phyloP scores from a whole-genome alignment of 2,329 filamentous ascomycete species.

The Furcasterigmium sp. region DNA sequence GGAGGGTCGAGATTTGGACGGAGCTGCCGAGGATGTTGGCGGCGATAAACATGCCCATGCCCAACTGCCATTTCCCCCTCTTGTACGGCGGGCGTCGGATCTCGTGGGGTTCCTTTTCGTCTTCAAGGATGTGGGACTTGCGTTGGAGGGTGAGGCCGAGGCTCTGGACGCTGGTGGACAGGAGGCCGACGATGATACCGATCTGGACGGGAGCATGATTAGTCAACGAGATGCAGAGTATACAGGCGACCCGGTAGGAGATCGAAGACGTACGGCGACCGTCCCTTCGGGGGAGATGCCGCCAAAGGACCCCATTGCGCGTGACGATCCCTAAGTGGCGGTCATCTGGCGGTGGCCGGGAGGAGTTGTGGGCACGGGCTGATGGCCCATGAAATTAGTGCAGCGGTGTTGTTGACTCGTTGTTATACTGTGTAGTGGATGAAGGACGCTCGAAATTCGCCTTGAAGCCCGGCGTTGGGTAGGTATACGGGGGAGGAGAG shows the following conservation, averaged over 20 bases:
- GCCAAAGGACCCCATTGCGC: constrained; percentile 66
- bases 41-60: constrained; percentile 95
- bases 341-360: constrained; percentile 38
- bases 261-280: constrained; percentile 58
- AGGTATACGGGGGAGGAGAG: too few species aligned
- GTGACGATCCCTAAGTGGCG: constrained; percentile 26
- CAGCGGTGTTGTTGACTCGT: too few species aligned
- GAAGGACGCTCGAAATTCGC: too few species aligned
- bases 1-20: constrained; percentile 94
- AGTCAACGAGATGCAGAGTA: background rate
- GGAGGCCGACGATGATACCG: constrained; percentile 85
- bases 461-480: too few species aligned
- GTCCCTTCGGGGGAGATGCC: constrained; percentile 73
- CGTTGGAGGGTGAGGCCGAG: constrained; percentile 92
- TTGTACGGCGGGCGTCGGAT: constrained; percentile 81
- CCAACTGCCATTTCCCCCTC: constrained; percentile 89
- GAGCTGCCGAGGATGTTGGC: constrained; percentile 93
- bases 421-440: too few species aligned
- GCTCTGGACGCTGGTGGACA: constrained; percentile 93
- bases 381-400: too few species aligned
- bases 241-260: background rate
- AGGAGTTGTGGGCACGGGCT: constrained; percentile 4
- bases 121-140: constrained; percentile 96
- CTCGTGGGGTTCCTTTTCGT: constrained; percentile 80
- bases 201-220: constrained; percentile 53